Evolutionary conservation across 208 protist genomes (phyloP).

Genomic region (Trypanosoma avium): DNA sequence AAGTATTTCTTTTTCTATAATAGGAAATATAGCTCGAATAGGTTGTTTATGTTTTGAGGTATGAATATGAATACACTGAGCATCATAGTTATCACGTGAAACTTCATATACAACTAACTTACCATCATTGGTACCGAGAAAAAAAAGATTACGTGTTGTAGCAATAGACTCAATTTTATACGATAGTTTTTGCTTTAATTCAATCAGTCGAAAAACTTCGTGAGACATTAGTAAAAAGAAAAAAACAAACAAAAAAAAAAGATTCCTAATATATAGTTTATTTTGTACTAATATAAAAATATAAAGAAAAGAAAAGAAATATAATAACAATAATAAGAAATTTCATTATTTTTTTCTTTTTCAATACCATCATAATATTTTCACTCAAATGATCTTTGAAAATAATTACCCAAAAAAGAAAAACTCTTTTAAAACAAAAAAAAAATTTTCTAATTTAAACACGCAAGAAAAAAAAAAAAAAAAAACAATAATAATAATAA

Average conservation of each 20-base stretch:
- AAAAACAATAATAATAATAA: too few species aligned
- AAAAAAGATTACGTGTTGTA: conserved; percentile 35
- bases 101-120: conserved; percentile 51
- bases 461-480: too few species aligned
- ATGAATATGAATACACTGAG: conserved; percentile 30
- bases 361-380: too few species aligned
- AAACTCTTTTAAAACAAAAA: too few species aligned
- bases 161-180: conserved; percentile 49
- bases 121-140: conserved; percentile 62
- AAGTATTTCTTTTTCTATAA: conserved; percentile 29
- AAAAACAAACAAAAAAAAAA: conserved; percentile 1
- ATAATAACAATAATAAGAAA: conserved; percentile 1
- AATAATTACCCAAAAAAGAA: too few species aligned
- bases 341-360: too few species aligned
- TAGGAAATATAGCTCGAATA: conserved; percentile 37
- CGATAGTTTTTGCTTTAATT: conserved; percentile 25
- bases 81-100: conserved; percentile 7
- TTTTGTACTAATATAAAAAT: background rate
- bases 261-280: too few species aligned
- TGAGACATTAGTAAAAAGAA: conserved; percentile 5
- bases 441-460: too few species aligned
- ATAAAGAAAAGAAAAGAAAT: background rate
- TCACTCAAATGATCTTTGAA: too few species aligned
- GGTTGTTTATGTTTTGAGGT: conserved; percentile 30
- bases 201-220: conserved; percentile 27